Base-by-base conservation (phyloP, 1,139 yeast species). In the Hyphopichia buzzinii region DNA sequence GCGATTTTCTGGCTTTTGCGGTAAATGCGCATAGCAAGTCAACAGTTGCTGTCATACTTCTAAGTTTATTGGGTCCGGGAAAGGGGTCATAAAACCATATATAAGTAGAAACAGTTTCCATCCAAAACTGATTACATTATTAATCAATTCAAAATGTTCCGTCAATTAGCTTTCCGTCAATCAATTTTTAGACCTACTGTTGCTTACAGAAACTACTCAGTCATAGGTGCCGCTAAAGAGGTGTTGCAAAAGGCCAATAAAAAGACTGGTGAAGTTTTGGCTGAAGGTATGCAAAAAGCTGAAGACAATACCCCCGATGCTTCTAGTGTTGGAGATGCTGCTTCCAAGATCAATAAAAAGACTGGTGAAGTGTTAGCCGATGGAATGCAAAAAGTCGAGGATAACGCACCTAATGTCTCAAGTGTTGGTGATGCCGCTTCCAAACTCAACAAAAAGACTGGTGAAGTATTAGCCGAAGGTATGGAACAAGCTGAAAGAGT, bases 291-390 rank as follows among this genome's bases (percentile, higher is more conserved):
- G 30, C 57, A 59, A 26, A 49, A 52, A 36, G 50, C 55, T 21
- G 62, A 62, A 31, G 49, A 48, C n/a, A 23, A 25, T 16, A 17
- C 36, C 14, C 36, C 36, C 19, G 16, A 23, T 13, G 29, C 17
- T 17, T 45, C 42, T 22, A 42, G 43, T 19, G 43, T 38, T 17
- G 39, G 42, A 10, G 44, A 43, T n/a, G 53, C 50, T 14, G 50
- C 54, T 4, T 35, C 46, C 3, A 44, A 42, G 23, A 52, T 45
- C 11, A 53, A 55, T 41, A 49, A 57, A 36, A 62, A 59, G 42
- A 52, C 67, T 10, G 71, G 70, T 7, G 56, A 64, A 39, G 59
- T 59, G 2, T 52, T 64, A 36, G 68, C 71, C 11, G 61, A 57
- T 17, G 54, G 57, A 7, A 48, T 55, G 30, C 55, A 55, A 33